Evolutionary conservation across 352 stramenopile genomes (phyloP).

Genomic region (Globisporangium splendens): DNA sequence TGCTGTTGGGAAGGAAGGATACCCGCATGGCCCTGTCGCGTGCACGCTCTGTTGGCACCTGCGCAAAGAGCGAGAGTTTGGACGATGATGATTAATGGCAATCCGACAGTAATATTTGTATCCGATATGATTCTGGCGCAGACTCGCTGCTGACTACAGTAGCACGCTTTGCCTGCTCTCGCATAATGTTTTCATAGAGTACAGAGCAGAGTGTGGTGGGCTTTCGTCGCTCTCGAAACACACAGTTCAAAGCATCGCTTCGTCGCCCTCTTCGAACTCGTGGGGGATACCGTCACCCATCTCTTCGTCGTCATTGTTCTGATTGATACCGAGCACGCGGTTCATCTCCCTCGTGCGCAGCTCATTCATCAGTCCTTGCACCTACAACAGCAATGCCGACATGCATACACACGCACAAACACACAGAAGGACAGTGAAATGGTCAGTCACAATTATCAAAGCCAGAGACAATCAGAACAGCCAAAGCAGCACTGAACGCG

Average conservation of each 20-base stretch:
- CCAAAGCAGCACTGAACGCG: background rate
- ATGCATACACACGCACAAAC: too few relatives aligned
- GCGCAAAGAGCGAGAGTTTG: too few relatives aligned
- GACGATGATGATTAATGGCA: too few relatives aligned
- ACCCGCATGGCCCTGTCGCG: slow-evolving; percentile 4
- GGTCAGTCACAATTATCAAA: background rate
- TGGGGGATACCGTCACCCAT: slow-evolving; percentile 1
- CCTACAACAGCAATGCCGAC: slow-evolving; percentile 14
- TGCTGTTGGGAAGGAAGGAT: too few relatives aligned
- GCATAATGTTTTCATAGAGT: background rate
- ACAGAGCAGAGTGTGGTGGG: too few relatives aligned
- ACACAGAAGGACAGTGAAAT: too few relatives aligned
- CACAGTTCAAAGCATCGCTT: slow-evolving; percentile 33
- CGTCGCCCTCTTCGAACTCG: slow-evolving; percentile 22
- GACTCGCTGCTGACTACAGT: background rate
- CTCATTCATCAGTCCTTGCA: slow-evolving; percentile 60
- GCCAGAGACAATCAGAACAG: background rate
- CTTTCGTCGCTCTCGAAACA: too few relatives aligned
- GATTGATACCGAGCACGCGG: slow-evolving; percentile 20
- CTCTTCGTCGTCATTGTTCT: slow-evolving; percentile 12
- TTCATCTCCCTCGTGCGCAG: slow-evolving; percentile 51
- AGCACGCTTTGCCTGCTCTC: too few relatives aligned
- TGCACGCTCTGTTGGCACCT: background rate
- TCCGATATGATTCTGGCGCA: background rate
- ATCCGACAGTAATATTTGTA: too few relatives aligned